Conservation (phyloP, 164 flowering plant genomes). For the Vitis cinerea region DNA sequence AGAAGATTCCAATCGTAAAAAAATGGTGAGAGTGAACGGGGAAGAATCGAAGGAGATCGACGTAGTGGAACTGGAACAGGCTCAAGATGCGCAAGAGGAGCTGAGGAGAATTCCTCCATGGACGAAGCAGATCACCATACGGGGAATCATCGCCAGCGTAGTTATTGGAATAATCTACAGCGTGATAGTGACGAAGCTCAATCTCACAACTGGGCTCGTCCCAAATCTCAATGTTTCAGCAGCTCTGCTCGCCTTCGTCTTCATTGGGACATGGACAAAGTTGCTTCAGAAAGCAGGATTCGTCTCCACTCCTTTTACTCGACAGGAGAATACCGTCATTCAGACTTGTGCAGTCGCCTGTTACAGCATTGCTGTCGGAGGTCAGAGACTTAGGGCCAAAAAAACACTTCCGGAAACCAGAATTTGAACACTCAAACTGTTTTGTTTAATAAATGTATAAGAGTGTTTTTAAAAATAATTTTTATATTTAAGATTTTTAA, state of each 20-base stretch:
- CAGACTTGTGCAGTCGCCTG: constrained; percentile 78
- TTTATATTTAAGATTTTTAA: no score
- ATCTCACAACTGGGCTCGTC: constrained; percentile 62
- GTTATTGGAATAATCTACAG: constrained; percentile 57
- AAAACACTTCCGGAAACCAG: no score
- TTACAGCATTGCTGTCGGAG: constrained; percentile 66
- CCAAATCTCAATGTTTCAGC: constrained; percentile 69
- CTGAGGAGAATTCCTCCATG: constrained; percentile 31
- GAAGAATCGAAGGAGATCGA: constrained; percentile 27
- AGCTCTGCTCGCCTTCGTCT: constrained; percentile 59
- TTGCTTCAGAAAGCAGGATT: constrained; percentile 42
- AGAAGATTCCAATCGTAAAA: neutral
- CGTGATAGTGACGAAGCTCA: constrained; percentile 64
- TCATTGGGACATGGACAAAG: constrained; percentile 53
- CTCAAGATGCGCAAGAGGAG: constrained; percentile 11
- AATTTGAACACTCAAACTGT: no score
- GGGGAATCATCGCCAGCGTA: constrained; percentile 54
- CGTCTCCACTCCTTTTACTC: constrained; percentile 45
- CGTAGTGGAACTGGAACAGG: constrained; percentile 11
- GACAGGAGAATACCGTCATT: constrained; percentile 65
- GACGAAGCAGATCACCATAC: constrained; percentile 46
- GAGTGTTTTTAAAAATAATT: no score
- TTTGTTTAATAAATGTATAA: no score
- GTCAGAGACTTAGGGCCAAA: constrained; percentile 17
- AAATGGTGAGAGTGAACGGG: constrained; percentile 8